Evolutionary conservation across 345 rosid species (phyloP).

Genomic region (Gossypium raimondii): DNA sequence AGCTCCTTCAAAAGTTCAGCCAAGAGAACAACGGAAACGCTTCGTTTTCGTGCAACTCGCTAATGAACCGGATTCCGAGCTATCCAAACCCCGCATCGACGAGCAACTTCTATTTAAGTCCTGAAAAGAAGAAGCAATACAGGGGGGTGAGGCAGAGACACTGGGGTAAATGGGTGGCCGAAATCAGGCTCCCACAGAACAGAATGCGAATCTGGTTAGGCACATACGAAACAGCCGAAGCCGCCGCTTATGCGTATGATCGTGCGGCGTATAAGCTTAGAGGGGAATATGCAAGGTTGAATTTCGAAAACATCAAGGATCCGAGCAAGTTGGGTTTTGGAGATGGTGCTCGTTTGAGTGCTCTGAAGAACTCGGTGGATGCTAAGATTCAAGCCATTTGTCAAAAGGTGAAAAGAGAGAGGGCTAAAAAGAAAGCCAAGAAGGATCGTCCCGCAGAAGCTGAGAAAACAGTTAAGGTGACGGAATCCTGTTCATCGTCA

Average conservation of each 20-base stretch:
- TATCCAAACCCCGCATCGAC: not conserved
- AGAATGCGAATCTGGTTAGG: not conserved
- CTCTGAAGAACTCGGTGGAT: not conserved
- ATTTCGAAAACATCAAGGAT: not conserved
- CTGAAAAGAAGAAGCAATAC: slow-evolving; percentile 13
- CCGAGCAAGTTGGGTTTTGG: not conserved
- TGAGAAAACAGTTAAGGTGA: not conserved
- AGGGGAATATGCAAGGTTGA: slow-evolving; percentile 4
- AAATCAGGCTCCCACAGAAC: not conserved
- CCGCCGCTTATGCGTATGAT: not conserved
- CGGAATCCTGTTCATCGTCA: not conserved
- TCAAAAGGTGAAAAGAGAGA: not conserved
- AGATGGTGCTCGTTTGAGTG: not conserved
- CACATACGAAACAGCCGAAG: not conserved
- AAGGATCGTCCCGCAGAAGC: not conserved
- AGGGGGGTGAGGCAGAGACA: slow-evolving; percentile 2
- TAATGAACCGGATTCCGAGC: not conserved
- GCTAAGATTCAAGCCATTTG: not conserved
- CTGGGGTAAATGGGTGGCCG: slow-evolving; percentile 1
- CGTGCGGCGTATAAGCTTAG: not conserved
- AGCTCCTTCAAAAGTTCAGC: not conserved
- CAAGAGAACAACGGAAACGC: not conserved
- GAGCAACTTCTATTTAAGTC: not conserved
- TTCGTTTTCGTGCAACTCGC: not conserved
- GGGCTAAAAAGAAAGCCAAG: slow-evolving; percentile 1